Evolutionary conservation across 345 rosid species (phyloP), one percentile per base, ranked within the genome.

Genomic region (Lumnitzera racemosa): DNA sequence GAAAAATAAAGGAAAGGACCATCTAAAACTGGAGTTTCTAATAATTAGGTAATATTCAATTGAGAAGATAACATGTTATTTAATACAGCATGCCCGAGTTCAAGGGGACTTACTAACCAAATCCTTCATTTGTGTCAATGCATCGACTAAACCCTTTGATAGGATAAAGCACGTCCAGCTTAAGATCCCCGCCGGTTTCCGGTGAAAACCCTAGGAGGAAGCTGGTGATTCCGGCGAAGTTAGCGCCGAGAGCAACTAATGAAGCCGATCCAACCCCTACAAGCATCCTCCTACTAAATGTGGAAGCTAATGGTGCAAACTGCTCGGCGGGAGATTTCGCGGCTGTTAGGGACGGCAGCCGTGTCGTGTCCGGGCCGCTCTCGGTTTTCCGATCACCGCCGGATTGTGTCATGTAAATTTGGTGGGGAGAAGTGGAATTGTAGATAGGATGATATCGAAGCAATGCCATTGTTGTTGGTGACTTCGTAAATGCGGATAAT

Each of bases 131-230:
- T 0, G 80, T 73, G 5, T 90, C 80, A 58, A 94, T 64, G 70
- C 90, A 86, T 61, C 92, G 89, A 55, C 83, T 86, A 58, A 78
- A 90, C 49, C 99, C 96, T 50, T 58, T 60, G 43, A 90, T 80
- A 0, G 92, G 95, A 79, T 88, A 94, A 43, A 94, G 67, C 56
- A 86, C 88, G 50, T 90, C 99, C 20, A 94, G 80, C 80, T 88
- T 86, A 24, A 90, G 72, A 65, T 67, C 73, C 63, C 85, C 70
- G 29, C 95, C 90, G 15, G 41, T 70, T 49, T 74, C 87, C 11
- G 99, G 95, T 3, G 81, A 82, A 11, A 88, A 77, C 11, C 95
- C 86, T 0, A 94, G 90, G 14, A 94, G 51, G n/a, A 67, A 83
- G 67, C 97, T 94, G 0, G 96, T 90, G 53, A 83, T 52, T 64